Evolutionary conservation across 2,329 filamentous ascomycete species (phyloP).

Genomic region (Verticillium tricorpus): DNA sequence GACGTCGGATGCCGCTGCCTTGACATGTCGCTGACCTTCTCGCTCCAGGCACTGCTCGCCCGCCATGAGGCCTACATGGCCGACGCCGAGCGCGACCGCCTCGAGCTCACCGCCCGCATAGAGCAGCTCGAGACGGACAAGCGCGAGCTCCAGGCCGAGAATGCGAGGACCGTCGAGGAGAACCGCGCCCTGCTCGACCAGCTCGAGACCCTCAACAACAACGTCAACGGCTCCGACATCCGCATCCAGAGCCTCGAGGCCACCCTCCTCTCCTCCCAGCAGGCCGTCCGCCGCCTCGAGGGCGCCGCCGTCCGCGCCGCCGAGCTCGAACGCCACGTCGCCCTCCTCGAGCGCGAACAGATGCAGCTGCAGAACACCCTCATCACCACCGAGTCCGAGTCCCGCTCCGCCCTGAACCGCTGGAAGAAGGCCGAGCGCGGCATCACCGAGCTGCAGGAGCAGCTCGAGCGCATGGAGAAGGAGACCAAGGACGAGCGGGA

Average conservation of each 20-base stretch:
- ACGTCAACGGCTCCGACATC: slow-evolving; percentile 74
- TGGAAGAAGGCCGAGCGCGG: slow-evolving; percentile 83
- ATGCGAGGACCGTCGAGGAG: slow-evolving; percentile 74
- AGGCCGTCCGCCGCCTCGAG: slow-evolving; percentile 71
- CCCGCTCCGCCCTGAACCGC: slow-evolving; percentile 71
- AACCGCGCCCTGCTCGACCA: slow-evolving; percentile 79
- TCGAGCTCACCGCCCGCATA: slow-evolving; percentile 67
- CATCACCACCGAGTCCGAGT: slow-evolving; percentile 64
- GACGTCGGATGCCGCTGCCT: background rate
- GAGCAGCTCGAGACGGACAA: slow-evolving; percentile 73
- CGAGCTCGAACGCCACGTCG: slow-evolving; percentile 75
- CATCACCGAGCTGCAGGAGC: slow-evolving; percentile 74
- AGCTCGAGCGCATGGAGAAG: slow-evolving; percentile 82
- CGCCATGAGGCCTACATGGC: slow-evolving; percentile 94
- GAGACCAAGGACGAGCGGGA: slow-evolving; percentile 78
- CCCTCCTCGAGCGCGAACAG: slow-evolving; percentile 77
- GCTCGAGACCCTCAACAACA: slow-evolving; percentile 76
- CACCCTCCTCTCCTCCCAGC: slow-evolving; percentile 71
- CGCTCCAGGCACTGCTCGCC: slow-evolving; percentile 78
- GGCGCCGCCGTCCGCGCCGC: slow-evolving; percentile 69
- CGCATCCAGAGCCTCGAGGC: slow-evolving; percentile 74
- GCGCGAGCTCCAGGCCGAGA: slow-evolving; percentile 67
- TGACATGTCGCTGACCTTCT: slow-evolving; percentile 62
- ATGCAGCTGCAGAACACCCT: slow-evolving; percentile 65
- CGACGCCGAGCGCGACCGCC: slow-evolving; percentile 82